These are phyloP conservation scores for Stagonosporopsis vannaccii DNA, from an alignment of 2,329 filamentous ascomycete genomes.

Conservation along the genomic window DNA sequence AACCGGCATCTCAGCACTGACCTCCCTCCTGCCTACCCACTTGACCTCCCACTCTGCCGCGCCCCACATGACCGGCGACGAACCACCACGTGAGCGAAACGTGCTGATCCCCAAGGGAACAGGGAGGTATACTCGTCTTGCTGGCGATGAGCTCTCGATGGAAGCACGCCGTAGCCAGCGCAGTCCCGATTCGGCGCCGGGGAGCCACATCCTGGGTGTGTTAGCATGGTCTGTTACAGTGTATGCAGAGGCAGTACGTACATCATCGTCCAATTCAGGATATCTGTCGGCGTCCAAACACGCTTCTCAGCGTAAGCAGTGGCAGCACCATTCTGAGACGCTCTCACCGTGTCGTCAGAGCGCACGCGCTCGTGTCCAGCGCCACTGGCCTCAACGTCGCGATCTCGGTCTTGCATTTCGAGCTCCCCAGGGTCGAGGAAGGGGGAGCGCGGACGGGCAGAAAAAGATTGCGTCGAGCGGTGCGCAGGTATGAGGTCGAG, in stretches of 20 bases:
- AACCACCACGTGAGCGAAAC: slow-evolving; percentile 36
- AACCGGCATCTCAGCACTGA: slow-evolving; percentile 43
- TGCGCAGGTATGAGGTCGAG: slow-evolving; percentile 44
- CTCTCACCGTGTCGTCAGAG: slow-evolving; percentile 11
- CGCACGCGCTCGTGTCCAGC: slow-evolving; percentile 15
- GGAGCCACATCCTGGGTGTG: slow-evolving; percentile 14
- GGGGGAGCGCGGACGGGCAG: slow-evolving; percentile 35
- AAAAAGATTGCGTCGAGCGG: slow-evolving; percentile 20
- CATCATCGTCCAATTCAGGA: slow-evolving; percentile 61
- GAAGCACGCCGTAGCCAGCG: slow-evolving; percentile 55
- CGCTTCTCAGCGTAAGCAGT: background rate
- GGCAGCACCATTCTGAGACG: background rate
- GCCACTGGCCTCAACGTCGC: background rate
- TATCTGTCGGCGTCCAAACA: slow-evolving; percentile 54
- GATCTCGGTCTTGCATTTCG: slow-evolving; percentile 31
- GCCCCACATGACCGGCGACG: slow-evolving; percentile 49
- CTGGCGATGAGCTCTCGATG: slow-evolving; percentile 28
- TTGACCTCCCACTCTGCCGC: slow-evolving; percentile 47
- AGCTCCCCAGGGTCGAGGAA: slow-evolving; percentile 43
- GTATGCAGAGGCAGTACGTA: slow-evolving; percentile 39
- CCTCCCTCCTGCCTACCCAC: slow-evolving; percentile 49
- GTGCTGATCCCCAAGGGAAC: slow-evolving; percentile 52
- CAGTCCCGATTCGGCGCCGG: slow-evolving; percentile 31
- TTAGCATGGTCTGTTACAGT: background rate
- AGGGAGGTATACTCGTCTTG: slow-evolving; percentile 29